Evolutionary conservation across 352 stramenopile genomes (phyloP).

Genomic region (Pythium volutum): DNA sequence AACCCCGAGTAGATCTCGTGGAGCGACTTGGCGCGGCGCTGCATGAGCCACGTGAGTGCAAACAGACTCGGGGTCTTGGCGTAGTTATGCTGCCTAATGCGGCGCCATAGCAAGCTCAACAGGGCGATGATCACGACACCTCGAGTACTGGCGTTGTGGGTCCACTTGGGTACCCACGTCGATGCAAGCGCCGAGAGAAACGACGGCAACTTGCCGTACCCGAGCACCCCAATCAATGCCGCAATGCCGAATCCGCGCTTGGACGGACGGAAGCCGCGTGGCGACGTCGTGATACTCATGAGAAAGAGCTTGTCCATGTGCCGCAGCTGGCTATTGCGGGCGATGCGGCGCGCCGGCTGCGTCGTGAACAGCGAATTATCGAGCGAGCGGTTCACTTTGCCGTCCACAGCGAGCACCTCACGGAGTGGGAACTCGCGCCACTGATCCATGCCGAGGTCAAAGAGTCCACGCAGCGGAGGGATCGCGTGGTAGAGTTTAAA

Average conservation of each 20-base stretch:
- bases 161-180: constrained; percentile 7
- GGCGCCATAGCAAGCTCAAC: constrained; percentile 6
- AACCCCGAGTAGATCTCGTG: constrained; percentile 62
- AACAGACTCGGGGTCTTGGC: constrained; percentile 67
- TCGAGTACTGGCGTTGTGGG: neutral
- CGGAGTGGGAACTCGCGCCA: constrained; percentile 41
- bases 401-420: constrained; percentile 33
- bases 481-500: constrained; percentile 43
- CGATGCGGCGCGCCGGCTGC: constrained; percentile 43
- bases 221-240: constrained; percentile 4
- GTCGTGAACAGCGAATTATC: constrained; percentile 46
- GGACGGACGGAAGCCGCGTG: constrained; percentile 24
- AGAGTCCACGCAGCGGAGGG: constrained; percentile 39
- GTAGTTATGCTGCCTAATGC: constrained; percentile 14
- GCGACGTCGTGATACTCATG: constrained; percentile 71
- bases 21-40: constrained; percentile 40
- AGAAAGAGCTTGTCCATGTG: constrained; percentile 69
- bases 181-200: neutral
- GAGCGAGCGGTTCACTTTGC: constrained; percentile 34
- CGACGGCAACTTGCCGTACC: constrained; percentile 4
- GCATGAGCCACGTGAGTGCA: constrained; percentile 62
- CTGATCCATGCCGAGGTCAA: constrained; percentile 55
- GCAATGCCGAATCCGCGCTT: constrained; percentile 10
- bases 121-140: neutral
- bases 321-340: constrained; percentile 47